Evolutionary conservation across 108 stramenopile species (phyloP).

Genomic region (Cyclotella cryptica): DNA sequence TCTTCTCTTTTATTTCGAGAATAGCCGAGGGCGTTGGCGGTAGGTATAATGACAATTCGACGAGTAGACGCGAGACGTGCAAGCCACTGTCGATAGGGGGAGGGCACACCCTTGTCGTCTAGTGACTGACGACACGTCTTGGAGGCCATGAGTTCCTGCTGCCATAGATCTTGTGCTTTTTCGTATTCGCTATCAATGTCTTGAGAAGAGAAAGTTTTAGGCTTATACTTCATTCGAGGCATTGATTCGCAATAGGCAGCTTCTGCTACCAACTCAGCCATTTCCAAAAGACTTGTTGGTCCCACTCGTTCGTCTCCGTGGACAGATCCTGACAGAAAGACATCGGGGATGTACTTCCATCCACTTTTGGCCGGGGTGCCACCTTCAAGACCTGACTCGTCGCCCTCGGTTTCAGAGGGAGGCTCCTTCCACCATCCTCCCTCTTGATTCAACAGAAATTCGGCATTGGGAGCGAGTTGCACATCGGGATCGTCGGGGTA

Average conservation of each 20-base stretch:
- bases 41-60: conserved; percentile 72
- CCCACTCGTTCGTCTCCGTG: conserved; percentile 99
- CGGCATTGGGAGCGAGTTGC: conserved; percentile 13
- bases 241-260: conserved; percentile 83
- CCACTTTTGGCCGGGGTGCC: conserved; percentile 16
- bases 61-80: conserved; percentile 72
- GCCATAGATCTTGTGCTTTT: conserved; percentile 1
- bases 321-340: conserved; percentile 92
- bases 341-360: conserved; percentile 81
- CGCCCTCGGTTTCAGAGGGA: too few species aligned
- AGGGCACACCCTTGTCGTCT: conserved; percentile 35
- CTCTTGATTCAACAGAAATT: conserved; percentile 22
- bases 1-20: conserved; percentile 55
- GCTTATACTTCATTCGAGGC: conserved; percentile 52
- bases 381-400: neutral
- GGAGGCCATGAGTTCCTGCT: conserved; percentile 31
- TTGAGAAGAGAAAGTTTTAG: neutral
- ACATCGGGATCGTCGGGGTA: conserved; percentile 70
- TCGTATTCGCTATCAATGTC: neutral
- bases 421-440: conserved; percentile 15
- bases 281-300: conserved; percentile 68
- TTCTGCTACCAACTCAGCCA: conserved; percentile 61
- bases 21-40: conserved; percentile 85
- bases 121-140: conserved; percentile 50
- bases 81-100: conserved; percentile 62